Conservation (phyloP, 1,139 yeast species). For the Blastobotrys raffinosifermentans region DNA sequence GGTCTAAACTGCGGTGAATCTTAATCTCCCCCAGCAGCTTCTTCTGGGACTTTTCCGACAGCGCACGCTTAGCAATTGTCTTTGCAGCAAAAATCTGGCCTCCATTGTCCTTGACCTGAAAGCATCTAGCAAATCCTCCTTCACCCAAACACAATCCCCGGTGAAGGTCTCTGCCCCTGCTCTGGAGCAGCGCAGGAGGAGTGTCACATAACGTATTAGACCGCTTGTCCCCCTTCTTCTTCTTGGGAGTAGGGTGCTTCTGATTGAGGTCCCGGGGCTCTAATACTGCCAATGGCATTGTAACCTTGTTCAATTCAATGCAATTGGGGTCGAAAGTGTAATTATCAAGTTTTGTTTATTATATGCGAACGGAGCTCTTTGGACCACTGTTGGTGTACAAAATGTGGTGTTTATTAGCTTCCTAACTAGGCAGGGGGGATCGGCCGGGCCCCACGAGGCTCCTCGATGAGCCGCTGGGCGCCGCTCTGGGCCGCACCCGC, state of each 20-base stretch:
- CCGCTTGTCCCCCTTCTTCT: constrained; percentile 85
- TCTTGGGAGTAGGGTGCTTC: constrained; percentile 33
- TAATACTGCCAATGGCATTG: no score
- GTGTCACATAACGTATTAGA: constrained; percentile 85
- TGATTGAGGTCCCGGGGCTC: no score
- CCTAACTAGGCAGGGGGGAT: no score
- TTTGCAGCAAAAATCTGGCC: constrained; percentile 94
- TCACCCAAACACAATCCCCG: constrained; percentile 92
- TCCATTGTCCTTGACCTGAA: constrained; percentile 75
- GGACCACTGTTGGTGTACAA: no score
- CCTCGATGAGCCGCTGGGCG: no score
- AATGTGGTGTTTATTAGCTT: no score
- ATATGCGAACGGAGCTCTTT: no score
- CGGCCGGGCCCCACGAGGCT: no score
- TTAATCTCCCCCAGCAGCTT: constrained; percentile 86
- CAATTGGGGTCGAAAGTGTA: no score
- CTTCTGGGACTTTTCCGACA: constrained; percentile 85
- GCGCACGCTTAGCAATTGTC: constrained; percentile 93
- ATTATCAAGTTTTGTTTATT: no score
- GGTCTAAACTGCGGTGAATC: constrained; percentile 86
- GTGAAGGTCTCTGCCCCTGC: constrained; percentile 82
- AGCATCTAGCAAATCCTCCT: constrained; percentile 98
- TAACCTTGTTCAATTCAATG: no score
- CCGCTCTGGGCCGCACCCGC: no score
- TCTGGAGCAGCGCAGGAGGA: constrained; percentile 87